Evolutionary conservation across 345 rosid species (phyloP).

Genomic region (Litchi chinensis): DNA sequence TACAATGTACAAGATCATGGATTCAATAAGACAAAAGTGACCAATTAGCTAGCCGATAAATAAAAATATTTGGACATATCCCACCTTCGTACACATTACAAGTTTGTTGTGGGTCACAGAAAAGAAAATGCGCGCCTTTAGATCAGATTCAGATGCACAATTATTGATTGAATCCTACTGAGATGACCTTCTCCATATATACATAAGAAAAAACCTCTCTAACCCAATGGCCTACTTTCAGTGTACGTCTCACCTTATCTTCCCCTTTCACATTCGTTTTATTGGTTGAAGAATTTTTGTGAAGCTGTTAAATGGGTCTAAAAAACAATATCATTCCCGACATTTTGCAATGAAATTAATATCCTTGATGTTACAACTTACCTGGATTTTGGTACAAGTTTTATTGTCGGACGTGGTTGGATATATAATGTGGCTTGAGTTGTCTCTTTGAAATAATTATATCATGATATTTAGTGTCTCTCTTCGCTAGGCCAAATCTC

Average conservation of each 20-base stretch:
- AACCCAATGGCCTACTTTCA: conserved; percentile 18
- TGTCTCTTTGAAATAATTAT: too few species aligned
- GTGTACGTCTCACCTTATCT: conserved; percentile 15
- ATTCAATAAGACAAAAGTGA: conserved; percentile 19
- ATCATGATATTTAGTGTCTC: background rate
- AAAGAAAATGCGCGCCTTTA: too few species aligned
- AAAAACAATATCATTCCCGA: background rate
- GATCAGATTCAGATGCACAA: background rate
- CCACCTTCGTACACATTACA: conserved; percentile 9
- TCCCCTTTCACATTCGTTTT: background rate
- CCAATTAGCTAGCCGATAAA: conserved; percentile 7
- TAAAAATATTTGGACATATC: conserved; percentile 14
- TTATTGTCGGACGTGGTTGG: background rate
- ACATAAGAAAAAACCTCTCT: background rate
- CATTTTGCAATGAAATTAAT: conserved; percentile 5
- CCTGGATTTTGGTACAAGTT: background rate
- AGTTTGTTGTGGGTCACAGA: conserved; percentile 24
- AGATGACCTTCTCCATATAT: conserved; percentile 13
- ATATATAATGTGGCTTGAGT: background rate
- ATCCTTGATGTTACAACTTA: background rate
- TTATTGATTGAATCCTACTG: conserved; percentile 17
- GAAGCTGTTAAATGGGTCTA: background rate
- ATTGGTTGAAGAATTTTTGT: background rate
- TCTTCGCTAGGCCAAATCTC: background rate
- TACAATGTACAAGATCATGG: background rate